Evolutionary conservation across 768 basidiomycete species (phyloP).

Genomic region (Lentinus tigrinus): DNA sequence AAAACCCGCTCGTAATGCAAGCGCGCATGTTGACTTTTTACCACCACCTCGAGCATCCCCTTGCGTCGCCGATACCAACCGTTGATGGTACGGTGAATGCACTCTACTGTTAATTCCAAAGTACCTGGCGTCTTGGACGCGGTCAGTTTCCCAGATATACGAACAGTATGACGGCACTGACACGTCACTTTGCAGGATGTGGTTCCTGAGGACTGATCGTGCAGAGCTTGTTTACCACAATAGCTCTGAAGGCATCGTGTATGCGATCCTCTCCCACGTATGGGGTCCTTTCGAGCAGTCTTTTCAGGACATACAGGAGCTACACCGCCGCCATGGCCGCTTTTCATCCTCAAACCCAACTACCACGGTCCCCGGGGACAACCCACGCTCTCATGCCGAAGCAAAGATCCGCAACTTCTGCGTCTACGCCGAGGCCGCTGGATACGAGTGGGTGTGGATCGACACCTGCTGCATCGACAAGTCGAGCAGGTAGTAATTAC

Average conservation of each 20-base stretch:
- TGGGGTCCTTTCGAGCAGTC: background rate
- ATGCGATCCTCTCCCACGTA: background rate
- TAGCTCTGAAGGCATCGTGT: background rate
- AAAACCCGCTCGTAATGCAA: no score
- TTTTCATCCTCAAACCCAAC: background rate
- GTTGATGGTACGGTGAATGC: no score
- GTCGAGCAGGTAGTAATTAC: no score
- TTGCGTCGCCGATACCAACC: no score
- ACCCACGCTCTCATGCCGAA: background rate
- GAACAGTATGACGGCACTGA: no score
- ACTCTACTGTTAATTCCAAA: no score
- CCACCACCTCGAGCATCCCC: no score
- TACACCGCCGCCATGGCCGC: background rate
- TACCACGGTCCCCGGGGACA: background rate
- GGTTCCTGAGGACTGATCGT: background rate
- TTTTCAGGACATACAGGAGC: background rate
- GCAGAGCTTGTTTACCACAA: background rate
- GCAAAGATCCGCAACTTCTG: background rate
- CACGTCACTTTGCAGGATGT: background rate
- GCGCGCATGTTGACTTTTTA: no score
- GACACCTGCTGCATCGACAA: background rate
- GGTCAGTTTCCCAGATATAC: no score
- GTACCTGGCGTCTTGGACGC: no score
- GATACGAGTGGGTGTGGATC: background rate
- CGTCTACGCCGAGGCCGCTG: background rate